Conservation (phyloP, 2,329 filamentous ascomycete species). For the Stachybotrys chartarum region DNA sequence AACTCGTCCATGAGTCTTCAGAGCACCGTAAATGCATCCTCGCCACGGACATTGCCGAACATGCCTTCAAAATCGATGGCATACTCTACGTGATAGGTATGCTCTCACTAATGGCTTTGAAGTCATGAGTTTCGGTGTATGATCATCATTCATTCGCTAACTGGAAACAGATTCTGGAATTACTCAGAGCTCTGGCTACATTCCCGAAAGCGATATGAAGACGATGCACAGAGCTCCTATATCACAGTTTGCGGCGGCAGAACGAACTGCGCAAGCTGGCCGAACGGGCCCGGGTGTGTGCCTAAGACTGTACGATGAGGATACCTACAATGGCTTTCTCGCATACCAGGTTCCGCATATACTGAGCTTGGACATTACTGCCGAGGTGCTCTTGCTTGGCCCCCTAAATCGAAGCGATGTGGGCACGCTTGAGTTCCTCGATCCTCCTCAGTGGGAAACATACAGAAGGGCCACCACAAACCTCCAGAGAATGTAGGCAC, state of each 20-base stretch:
- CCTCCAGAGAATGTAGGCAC: background rate
- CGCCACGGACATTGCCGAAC: background rate
- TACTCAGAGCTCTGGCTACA: background rate
- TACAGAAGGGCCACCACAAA: background rate
- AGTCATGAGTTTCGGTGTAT: background rate
- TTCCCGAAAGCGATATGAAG: background rate
- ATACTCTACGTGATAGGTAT: background rate
- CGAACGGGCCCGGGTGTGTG: background rate
- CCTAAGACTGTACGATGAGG: background rate
- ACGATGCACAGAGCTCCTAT: background rate
- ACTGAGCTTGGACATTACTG: background rate
- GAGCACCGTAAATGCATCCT: background rate
- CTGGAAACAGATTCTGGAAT: background rate
- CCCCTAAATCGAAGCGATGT: background rate
- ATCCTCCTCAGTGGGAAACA: background rate
- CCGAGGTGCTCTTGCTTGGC: background rate
- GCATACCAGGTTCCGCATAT: background rate
- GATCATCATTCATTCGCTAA: background rate
- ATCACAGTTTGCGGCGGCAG: background rate
- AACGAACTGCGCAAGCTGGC: background rate
- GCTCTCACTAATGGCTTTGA: background rate
- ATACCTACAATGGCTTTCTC: background rate
- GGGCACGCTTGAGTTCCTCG: background rate
- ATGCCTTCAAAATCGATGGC: background rate
- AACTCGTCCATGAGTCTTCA: background rate